Base-by-base conservation (phyloP, 1,139 yeast species). In the Meyerozyma carpophila region DNA sequence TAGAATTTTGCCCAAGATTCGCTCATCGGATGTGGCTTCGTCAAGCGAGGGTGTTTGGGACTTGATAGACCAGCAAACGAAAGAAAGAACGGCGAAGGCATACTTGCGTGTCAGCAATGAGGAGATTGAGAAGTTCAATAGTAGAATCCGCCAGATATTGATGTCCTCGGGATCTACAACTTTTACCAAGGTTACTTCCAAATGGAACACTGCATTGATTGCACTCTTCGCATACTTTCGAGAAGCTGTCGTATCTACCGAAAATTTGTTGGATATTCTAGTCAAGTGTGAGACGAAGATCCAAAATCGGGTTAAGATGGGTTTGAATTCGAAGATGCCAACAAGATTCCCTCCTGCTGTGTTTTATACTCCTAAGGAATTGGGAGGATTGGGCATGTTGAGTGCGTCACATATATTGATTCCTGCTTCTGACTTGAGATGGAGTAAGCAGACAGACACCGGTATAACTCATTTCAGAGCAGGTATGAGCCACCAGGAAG, bases 311-410 rank as follows among this genome's bases (percentile, higher is more conserved):
- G 96, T 94, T 21, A 94, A 94, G 60, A 79, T 93, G 70, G 98
- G 98, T 0, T 73, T 94, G 48, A 94, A 94, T 57, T 91, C 98
- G 8, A 94, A 94, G 64, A 94, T 94, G 99, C 99, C 99, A 0
- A 83, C 96, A 0, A 75, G 99, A 43, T 94, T 94, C 66, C 99
- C 99, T 3, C 99, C 98, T 0, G 98, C 97, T 2, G 98, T 94
- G 1, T 94, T 94, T 54, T 94, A 94, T 59, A 89, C 98, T 0
- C 98, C 98, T 0, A 93, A 90, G 55, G 99, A 94, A 60, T 68
- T 94, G 8, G 98, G 99, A 42, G 99, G 99, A 32, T 68, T 94
- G 39, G 98, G 98, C 16, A 94, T 94, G 98, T 70, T 94, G 24
- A 88, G 96, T 71, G 98, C 98, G 0, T 88, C 96, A 13, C 98